Base-by-base conservation (phyloP, 2,329 filamentous ascomycete genomes). In the Xylaria polymorpha region DNA sequence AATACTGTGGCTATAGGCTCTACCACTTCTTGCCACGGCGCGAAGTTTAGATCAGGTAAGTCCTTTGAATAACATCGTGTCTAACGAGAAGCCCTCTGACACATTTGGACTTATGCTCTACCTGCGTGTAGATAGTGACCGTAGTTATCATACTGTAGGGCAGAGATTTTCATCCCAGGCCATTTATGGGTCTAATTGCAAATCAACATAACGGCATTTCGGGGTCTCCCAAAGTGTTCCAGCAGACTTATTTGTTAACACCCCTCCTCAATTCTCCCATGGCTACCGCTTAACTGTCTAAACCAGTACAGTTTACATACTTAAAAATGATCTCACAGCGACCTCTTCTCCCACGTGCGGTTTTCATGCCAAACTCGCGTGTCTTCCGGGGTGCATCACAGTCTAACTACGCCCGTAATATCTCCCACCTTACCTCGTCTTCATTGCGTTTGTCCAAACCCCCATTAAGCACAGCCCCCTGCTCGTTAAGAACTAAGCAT, bases 141-240 rank as follows among this genome's bases (percentile, higher is more conserved):
- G n/a, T 48, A n/a, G n/a, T 4, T 48, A 48, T 29, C 25, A 29
- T 29, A 29, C 4, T n/a, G 4, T 12, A 22, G 20, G 43, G n/a
- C n/a, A n/a, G 22, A 48, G 44, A n/a, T n/a, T 44, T 44, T 9
- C 5, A 9, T 5, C 18, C 18, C 8, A 20, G 43, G 8, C 20
- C 20, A 9, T 48, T 15, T 25, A 44, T 12, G 57, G 32, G 58
- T 51, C 25, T 25, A 61, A 39, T 39, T 18, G 29, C 50, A 53
- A 29, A 18, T 53, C 5, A 53, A 53, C 15, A 53, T 53, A 53
- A n/a, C 32, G 29, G 50, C 32, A 53, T 53, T 37, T 35, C 51
- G 51, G 51, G 51, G 51, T 14, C 51, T 37, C 4, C n/a, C n/a
- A n/a, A n/a, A n/a, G n/a, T n/a, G n/a, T n/a, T n/a, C n/a, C n/a